Conservation (phyloP, 345 rosid species). For the Citrus cavaleriei region DNA sequence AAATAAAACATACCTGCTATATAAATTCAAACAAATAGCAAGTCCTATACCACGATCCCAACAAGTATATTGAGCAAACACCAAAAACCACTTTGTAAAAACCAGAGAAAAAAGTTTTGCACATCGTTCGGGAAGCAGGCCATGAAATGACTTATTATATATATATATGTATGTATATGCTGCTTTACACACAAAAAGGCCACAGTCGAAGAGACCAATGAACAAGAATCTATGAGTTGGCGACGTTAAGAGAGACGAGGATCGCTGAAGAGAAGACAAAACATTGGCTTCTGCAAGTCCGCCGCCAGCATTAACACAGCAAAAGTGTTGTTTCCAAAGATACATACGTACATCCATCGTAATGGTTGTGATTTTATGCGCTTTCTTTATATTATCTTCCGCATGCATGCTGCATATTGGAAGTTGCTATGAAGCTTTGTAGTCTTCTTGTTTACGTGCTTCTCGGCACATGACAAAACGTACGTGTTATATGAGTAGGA, state of each 20-base stretch:
- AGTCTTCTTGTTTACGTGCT: neutral
- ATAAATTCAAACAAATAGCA: neutral
- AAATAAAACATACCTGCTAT: neutral
- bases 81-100: neutral
- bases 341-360: neutral
- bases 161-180: neutral
- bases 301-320: slow-evolving; percentile 15
- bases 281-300: slow-evolving; percentile 16
- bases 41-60: neutral
- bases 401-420: neutral
- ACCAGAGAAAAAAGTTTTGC: neutral
- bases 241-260: neutral
- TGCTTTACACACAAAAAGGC: neutral
- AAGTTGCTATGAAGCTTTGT: neutral
- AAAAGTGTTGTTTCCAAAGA: slow-evolving; percentile 21
- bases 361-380: neutral
- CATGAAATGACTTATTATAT: neutral
- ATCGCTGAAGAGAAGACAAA: slow-evolving; percentile 1
- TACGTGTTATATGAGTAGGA: too few relatives aligned
- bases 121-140: neutral
- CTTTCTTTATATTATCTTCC: neutral
- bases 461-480: neutral
- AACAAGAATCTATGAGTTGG: neutral
- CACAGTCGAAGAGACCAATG: neutral
- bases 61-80: neutral